Percentiles rank a stretch among this genome's conserved stretches.
Evolutionary conservation across 257 asterid genomes (phyloP).

Genomic region (Penstemon eatonii): DNA sequence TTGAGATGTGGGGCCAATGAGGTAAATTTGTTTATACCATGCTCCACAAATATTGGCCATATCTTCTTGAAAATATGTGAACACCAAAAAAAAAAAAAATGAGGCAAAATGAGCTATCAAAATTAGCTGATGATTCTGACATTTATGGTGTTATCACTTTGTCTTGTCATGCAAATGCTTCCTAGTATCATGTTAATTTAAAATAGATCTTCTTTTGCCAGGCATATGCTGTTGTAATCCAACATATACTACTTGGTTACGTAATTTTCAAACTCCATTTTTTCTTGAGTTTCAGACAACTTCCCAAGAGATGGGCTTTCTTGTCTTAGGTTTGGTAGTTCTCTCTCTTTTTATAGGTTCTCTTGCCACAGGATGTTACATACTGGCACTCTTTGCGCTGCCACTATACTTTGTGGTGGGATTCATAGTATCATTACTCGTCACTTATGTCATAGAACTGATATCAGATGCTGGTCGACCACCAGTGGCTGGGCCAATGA

Average conservation of each 20-base stretch:
- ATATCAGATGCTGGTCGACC: conserved; percentile 27
- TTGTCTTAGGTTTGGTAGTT: conserved; percentile 22
- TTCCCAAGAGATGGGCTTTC: conserved; percentile 23
- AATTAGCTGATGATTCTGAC: conserved; percentile 9
- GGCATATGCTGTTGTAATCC: neutral
- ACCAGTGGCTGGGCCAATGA: conserved; percentile 43
- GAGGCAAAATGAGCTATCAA: conserved; percentile 6
- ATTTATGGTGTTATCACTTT: neutral
- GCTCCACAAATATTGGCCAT: neutral
- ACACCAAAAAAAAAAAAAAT: neutral
- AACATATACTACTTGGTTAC: neutral
- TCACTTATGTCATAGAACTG: conserved; percentile 31
- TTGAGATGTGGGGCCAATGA: neutral
- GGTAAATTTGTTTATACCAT: neutral
- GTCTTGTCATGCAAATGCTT: neutral
- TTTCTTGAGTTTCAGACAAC: conserved; percentile 13
- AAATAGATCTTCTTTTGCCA: neutral
- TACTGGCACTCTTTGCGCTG: conserved; percentile 25
- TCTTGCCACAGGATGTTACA: conserved; percentile 30
- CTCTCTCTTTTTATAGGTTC: conserved; percentile 20
- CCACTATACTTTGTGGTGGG: conserved; percentile 31
- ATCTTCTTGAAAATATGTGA: neutral
- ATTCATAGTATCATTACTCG: conserved; percentile 23
- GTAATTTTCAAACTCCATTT: conserved; percentile 1
- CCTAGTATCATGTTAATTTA: conserved; percentile 1